Conservation (phyloP, 2,329 filamentous ascomycete genomes). For the Penicillium sp. region DNA sequence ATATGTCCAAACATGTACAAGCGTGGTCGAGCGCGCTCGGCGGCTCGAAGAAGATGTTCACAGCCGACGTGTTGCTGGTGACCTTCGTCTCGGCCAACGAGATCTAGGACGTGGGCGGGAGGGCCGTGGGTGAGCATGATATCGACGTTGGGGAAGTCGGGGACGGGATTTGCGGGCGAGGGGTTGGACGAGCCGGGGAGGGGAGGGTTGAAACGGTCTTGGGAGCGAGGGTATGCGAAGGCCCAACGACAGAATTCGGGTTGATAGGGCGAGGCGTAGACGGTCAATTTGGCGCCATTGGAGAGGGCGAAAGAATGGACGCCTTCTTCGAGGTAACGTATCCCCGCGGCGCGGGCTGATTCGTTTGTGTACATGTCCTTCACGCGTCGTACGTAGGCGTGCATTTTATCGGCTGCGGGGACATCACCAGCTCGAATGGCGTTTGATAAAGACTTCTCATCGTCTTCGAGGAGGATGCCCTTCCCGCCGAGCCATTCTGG, state of each 20-base stretch:
- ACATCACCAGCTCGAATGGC: conserved; percentile 7
- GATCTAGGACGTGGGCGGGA: conserved; percentile 56
- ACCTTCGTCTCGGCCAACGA: conserved; percentile 28
- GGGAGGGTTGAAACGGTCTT: conserved; percentile 58
- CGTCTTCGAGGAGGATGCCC: conserved; percentile 26
- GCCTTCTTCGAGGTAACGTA: conserved; percentile 62
- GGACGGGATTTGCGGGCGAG: conserved; percentile 44
- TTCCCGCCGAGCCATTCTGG: conserved; percentile 25
- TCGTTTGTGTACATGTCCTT: conserved; percentile 53
- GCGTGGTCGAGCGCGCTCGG: conserved; percentile 54
- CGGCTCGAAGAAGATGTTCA: conserved; percentile 56
- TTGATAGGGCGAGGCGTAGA: conserved; percentile 58
- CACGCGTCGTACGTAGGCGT: conserved; percentile 33
- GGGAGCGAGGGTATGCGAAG: conserved; percentile 56
- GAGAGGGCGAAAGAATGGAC: conserved; percentile 49
- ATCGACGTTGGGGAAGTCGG: conserved; percentile 53
- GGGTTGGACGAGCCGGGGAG: conserved; percentile 25
- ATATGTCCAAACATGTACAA: conserved; percentile 69
- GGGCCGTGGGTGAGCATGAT: conserved; percentile 66
- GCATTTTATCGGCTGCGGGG: conserved; percentile 12
- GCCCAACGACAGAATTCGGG: conserved; percentile 62
- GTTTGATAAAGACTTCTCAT: conserved; percentile 12
- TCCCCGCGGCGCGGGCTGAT: conserved; percentile 50
- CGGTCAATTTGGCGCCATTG: conserved; percentile 53
- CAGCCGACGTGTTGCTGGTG: conserved; percentile 55